Percentiles rank a stretch among this genome's conserved stretches.
These are phyloP conservation scores for Beauveria scarabaeidicola DNA, from an alignment of 2,329 filamentous ascomycete genomes.

Conservation along the genomic window DNA sequence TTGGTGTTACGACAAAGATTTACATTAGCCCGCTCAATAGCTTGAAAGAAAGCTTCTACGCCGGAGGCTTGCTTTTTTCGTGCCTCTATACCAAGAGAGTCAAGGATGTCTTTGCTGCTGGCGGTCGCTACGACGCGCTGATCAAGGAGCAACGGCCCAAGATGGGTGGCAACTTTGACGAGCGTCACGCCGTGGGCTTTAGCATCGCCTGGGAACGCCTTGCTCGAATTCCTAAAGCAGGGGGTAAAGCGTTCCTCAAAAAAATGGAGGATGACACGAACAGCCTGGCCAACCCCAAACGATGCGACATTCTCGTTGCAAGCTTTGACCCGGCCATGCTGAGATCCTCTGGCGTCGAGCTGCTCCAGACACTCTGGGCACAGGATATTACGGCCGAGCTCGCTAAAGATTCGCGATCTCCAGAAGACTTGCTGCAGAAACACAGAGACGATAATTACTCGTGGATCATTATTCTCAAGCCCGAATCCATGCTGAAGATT, in stretches of 20 bases:
- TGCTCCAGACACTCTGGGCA: conserved; percentile 72
- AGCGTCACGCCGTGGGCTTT: conserved; percentile 82
- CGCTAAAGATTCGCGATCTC: conserved; percentile 66
- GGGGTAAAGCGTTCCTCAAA: conserved; percentile 55
- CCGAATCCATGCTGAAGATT: conserved; percentile 66
- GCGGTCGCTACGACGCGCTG: conserved; percentile 84
- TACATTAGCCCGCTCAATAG: conserved; percentile 81
- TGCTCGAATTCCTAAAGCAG: conserved; percentile 52
- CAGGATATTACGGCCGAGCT: conserved; percentile 84
- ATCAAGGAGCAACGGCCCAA: conserved; percentile 76
- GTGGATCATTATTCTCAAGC: conserved; percentile 86
- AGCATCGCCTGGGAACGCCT: conserved; percentile 83
- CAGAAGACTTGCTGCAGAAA: conserved; percentile 69
- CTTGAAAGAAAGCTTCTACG: conserved; percentile 86
- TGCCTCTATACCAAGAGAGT: conserved; percentile 81
- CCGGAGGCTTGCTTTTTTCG: conserved; percentile 78
- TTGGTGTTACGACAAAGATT: conserved; percentile 67
- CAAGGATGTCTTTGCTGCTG: conserved; percentile 82
- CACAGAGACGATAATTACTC: conserved; percentile 71
- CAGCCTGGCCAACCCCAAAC: conserved; percentile 51
- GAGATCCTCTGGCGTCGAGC: conserved; percentile 64
- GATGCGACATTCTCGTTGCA: conserved; percentile 84
- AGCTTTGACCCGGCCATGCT: conserved; percentile 75
- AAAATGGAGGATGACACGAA: conserved; percentile 56
- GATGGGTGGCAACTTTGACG: conserved; percentile 50